Base-by-base conservation (phyloP, 23 red algal species). In the Chondrus crispus region DNA sequence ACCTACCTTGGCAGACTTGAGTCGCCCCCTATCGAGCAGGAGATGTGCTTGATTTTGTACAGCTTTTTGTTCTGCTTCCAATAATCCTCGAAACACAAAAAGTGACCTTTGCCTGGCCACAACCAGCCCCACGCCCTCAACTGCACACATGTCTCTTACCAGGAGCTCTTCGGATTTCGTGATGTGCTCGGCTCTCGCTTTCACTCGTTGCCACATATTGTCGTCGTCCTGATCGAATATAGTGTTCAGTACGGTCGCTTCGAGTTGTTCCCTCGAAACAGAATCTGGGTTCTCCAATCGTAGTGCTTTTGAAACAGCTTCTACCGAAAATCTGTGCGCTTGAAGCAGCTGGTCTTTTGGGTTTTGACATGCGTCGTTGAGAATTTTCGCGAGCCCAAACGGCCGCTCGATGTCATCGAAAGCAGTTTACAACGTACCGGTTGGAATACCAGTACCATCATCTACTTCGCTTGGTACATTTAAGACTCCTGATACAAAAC, bases 251-350 rank as follows among this genome's bases (percentile, higher is more conserved):
- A 92, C 44, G 0, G 36, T 45, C 2, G 24, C 26, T 5, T 84
- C 58, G 44, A 92, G 46, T 16, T 72, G 46, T 52, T 81, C 48
- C 11, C 75, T 39, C 50, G 57, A 74, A 28, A 46, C 38, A 84
- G 44, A 71, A 24, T 72, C 57, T 4, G 79, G 46, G 3, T 22
- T 44, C 41, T 82, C 63, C 12, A 84, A 62, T 29, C 89, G 89
- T 10, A 92, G 46, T 39, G 89, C 64, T 52, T 92, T 92, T 12
- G 89, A 39, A 22, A 92, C 28, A 51, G 79, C 77, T 43, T 49
- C 48, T 16, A 62, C 66, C 18, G 89, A 82, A 62, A 92, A 92
- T 39, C 89, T 75, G 62, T 84, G 76, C 45, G 89, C 89, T 68
- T 47, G 60, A n/a, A 92, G 54, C 26, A 92, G 68, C 8, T 46